Evolutionary conservation across 78 protist species (phyloP).

Genomic region (Polysphondylium violaceum): DNA sequence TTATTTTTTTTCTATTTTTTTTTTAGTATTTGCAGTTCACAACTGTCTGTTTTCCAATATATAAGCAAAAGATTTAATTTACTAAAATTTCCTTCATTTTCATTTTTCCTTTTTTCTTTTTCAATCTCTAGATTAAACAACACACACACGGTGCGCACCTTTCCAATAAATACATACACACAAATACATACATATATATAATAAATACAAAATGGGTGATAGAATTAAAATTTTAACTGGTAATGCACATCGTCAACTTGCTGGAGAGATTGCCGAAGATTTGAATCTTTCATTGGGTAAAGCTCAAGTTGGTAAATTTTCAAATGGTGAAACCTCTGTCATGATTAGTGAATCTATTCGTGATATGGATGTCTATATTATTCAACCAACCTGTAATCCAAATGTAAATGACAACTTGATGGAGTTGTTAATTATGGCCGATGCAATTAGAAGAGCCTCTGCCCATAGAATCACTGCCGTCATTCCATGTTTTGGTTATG

Average conservation of each 20-base stretch:
- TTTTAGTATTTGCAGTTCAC: not conserved
- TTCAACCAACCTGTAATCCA: conserved; percentile 88
- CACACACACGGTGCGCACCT: too few relatives aligned
- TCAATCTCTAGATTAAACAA: not conserved
- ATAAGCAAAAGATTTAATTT: too few relatives aligned
- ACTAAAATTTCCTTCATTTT: not conserved
- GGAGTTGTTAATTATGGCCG: conserved; percentile 92
- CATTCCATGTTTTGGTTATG: conserved; percentile 91
- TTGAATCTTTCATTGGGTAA: conserved; percentile 80
- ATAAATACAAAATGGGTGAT: conserved; percentile 44
- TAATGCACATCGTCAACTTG: conserved; percentile 84
- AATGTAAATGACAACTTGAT: conserved; percentile 86
- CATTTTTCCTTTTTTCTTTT: too few relatives aligned
- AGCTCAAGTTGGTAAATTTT: conserved; percentile 83
- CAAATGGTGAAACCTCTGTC: conserved; percentile 85
- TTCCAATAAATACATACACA: too few relatives aligned
- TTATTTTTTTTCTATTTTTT: not conserved
- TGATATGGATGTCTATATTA: conserved; percentile 89
- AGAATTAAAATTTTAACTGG: conserved; percentile 83
- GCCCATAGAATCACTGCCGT: conserved; percentile 92
- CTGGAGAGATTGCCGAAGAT: conserved; percentile 70
- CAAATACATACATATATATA: not conserved
- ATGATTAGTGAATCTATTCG: conserved; percentile 81
- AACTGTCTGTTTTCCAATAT: not conserved
- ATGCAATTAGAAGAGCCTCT: conserved; percentile 90